Base-by-base conservation (phyloP, 805 yeast species). In the Nakazawaea wickerhamii region DNA sequence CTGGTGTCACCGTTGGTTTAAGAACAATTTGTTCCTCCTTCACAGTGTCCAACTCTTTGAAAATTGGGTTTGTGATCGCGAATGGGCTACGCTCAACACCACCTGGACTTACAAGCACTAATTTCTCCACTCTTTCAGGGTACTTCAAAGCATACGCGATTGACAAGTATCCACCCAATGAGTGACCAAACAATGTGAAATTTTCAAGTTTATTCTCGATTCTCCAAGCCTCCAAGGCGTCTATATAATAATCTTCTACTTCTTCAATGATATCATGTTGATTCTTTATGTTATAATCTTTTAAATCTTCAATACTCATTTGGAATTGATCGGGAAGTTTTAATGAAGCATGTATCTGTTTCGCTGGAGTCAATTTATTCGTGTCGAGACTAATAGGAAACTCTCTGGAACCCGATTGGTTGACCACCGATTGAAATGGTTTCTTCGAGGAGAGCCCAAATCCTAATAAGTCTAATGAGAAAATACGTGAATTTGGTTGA, bases 151-250 rank as follows among this genome's bases (percentile, higher is more conserved):
- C 69, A 56, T 82, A 85, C 5, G 80, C 73, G 38, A 75, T 74
- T 0, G 86, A 74, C 63, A 87, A 64, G 51, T 83, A 81, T 0
- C 88, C 93, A 25, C 95, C 95, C 49, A 77, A 78, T 0, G 95
- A 84, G 58, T 86, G 95, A 0, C 88, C 91, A 17, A 85, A 62
- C 11, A 86, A 55, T 52, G 75, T 82, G 30, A 86, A 71, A 47
- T 74, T 69, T 1, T 67, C 70, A 9, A 85, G 57, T 0, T 68
- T 66, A 17, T 72, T 63, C 7, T 52, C 60, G 6, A 43, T 45
- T 51, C 93, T 64, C 93, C 95, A 85, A 5, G 60, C 56, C 40
- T 85, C 91, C 5, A 86, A 57, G 2, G 81, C 73, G 8, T 71
- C 73, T 6, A 74, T 55, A 48, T 81, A 84, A 50, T 77, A 73